Evolutionary conservation across 2,329 filamentous ascomycete species (phyloP), one percentile per base, ranked within the genome.

Genomic region (Trichoderma afroharzianum): DNA sequence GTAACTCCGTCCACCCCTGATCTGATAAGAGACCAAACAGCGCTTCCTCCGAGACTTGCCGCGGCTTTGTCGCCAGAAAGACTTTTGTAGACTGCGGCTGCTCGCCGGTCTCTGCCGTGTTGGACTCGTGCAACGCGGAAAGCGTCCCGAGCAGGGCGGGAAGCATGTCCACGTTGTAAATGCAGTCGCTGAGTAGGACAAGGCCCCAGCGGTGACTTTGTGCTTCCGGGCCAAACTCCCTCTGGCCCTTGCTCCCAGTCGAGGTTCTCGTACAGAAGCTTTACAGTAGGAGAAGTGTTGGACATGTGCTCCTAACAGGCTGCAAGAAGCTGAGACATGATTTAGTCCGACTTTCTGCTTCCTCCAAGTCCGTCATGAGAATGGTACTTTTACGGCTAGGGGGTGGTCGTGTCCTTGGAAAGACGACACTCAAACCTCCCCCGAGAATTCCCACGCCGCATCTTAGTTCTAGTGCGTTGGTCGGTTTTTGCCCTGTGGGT

Each of bases 151-250:
- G 84, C 26, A 90, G 81, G 3, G 85, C 82, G 1, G 86, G 84
- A 30, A 90, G 79, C 73, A 84, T 85, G 76, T 89, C 87, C 68
- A 84, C 85, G 73, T 90, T 90, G 81, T 90, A 90, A 0, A 87
- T 89, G 82, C 88, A 89, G 77, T 90, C 88, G 76, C 87, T 88
- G 26, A 90, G 80, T 67, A 88, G 81, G 61, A 88, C 76, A 6
- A 89, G 78, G 72, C 89, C 85, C 87, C 87, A 90, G 3, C 77
- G 72, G 3, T 78, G 79, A 1, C 81, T 78, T n/a, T 75, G 73
- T 1, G 81, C 82, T 28, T 81, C 76, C 0, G 80, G 74, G 0
- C 85, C 85, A 72, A 89, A 86, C 70, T 0, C 85, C 86, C 2
- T 78, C 72, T 32, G 81, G 78, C 0, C 85, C 87, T 36, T 87